phyloP scores from a whole-genome alignment of 2,329 filamentous ascomycete species.

The Phyllosticta citriasiana region DNA sequence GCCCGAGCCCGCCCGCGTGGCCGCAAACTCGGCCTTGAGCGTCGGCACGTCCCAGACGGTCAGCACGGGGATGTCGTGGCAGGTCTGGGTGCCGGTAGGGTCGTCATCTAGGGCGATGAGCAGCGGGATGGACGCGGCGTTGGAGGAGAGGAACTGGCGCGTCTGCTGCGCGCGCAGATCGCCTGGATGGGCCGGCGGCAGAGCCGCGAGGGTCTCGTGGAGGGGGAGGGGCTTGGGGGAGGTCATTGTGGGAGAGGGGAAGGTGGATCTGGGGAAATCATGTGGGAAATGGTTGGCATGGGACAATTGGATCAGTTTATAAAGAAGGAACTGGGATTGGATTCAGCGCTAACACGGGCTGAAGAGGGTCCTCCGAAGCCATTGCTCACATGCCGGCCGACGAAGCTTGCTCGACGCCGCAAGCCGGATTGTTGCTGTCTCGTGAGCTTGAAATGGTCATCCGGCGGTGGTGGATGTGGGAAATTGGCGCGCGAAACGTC shows the following conservation, averaged over 20 bases:
- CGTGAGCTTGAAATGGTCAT: neutral
- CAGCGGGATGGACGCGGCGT: conserved; percentile 16
- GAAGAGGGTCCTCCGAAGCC: neutral
- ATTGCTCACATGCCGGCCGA: neutral
- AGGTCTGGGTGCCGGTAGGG: conserved; percentile 53
- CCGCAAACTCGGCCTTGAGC: conserved; percentile 36
- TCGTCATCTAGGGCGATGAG: conserved; percentile 43
- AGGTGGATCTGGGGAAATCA: conserved; percentile 1
- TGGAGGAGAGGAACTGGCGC: conserved; percentile 14
- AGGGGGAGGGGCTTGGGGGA: conserved; percentile 4
- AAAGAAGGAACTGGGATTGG: neutral
- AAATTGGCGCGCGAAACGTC: neutral
- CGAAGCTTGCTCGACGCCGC: neutral
- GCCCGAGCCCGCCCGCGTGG: conserved; percentile 29
- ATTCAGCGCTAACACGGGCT: neutral
- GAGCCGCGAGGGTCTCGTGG: conserved; percentile 13
- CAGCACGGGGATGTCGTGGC: conserved; percentile 46
- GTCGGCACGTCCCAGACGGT: conserved; percentile 43
- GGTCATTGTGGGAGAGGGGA: neutral
- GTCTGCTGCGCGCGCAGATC: conserved; percentile 16
- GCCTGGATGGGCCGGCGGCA: conserved; percentile 13
- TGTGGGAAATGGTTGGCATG: neutral
- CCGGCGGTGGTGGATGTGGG: conserved; percentile 2
- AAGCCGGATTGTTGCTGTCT: neutral
- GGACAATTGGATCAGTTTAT: neutral